phyloP scores from a whole-genome alignment of 2,329 filamentous ascomycete genomes.

The Neoascochyta sp. region DNA sequence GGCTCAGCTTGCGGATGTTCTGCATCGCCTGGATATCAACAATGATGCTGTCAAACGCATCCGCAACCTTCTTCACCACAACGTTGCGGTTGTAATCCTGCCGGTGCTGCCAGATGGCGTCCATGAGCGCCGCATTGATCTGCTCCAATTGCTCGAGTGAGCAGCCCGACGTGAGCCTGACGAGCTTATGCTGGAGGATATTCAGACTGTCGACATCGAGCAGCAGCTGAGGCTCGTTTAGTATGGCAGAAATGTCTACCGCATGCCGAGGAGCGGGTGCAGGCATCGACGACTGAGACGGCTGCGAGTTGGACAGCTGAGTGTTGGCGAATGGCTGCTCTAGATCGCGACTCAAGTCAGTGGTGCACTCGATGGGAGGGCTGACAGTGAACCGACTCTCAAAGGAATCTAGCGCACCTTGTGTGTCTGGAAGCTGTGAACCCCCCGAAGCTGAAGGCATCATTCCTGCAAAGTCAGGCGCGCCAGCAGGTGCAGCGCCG shows the following conservation, averaged over 20 bases:
- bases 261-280: constrained; percentile 36
- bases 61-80: constrained; percentile 61
- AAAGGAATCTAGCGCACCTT: constrained; percentile 45
- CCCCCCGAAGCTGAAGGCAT: constrained; percentile 51
- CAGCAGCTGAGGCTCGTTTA: constrained; percentile 43
- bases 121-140: constrained; percentile 86
- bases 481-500: constrained; percentile 49
- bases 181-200: constrained; percentile 60
- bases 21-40: constrained; percentile 61
- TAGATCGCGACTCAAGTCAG: constrained; percentile 19
- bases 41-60: constrained; percentile 73
- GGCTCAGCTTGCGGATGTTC: constrained; percentile 41
- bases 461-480: constrained; percentile 54
- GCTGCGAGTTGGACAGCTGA: constrained; percentile 38
- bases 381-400: constrained; percentile 11
- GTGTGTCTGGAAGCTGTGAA: constrained; percentile 62
- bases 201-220: constrained; percentile 53
- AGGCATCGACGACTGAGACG: constrained; percentile 38
- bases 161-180: constrained; percentile 67
- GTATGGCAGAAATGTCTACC: constrained; percentile 39
- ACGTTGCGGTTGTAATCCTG: constrained; percentile 78
- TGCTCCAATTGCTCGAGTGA: constrained; percentile 94
- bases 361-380: constrained; percentile 6
- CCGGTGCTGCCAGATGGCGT: constrained; percentile 75
- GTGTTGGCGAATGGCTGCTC: constrained; percentile 35